Base-by-base conservation (phyloP, 352 stramenopile species). In the Pythium plurisporium region DNA sequence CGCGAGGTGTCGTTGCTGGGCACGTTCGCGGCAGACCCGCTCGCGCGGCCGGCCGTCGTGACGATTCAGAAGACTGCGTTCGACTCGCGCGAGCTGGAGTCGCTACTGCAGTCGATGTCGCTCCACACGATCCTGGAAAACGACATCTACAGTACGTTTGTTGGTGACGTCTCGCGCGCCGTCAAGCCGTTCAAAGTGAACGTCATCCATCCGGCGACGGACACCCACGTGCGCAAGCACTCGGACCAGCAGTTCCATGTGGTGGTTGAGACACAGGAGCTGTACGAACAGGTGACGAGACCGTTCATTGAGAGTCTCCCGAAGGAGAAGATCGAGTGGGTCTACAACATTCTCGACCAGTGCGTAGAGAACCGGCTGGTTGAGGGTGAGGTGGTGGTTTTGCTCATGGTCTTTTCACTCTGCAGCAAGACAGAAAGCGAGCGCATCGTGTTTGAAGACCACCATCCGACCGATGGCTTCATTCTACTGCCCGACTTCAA, bases 311-410 rank as follows among this genome's bases (percentile, higher is more conserved):
- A 89, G 34, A 92, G 62, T 52, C 73, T 92, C 50, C 86, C 82
- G 0, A 37, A 46, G 23, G 78, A 87, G 37, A 92, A 89, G 48
- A 76, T 95, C 54, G 81, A 92, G 45, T 95, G 86, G 86, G 75
- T 95, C 41, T 91, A 91, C 73, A 95, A 95, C 54, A 95, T 95
- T 55, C 62, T 95, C 33, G 80, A 92, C 6, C 74, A 89, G 86
- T 95, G 78, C 72, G 84, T 75, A 9, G 9, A 14, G n/a, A 20
- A n/a, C 9, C 12, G 14, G 25, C 4, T 10, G 11, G 12, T 19
- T 10, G 25, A 12, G 25, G n/a, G 5, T 14, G 38, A 7, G n/a
- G 19, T 3, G 20, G 4, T 1, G 19, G 20, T 29, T 9, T 34
- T 47, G 29, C 11, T 27, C 23, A 20, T 2, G 5, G 36, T 22